Conservation (phyloP, 108 stramenopile species). For the Nitzschia palea region DNA sequence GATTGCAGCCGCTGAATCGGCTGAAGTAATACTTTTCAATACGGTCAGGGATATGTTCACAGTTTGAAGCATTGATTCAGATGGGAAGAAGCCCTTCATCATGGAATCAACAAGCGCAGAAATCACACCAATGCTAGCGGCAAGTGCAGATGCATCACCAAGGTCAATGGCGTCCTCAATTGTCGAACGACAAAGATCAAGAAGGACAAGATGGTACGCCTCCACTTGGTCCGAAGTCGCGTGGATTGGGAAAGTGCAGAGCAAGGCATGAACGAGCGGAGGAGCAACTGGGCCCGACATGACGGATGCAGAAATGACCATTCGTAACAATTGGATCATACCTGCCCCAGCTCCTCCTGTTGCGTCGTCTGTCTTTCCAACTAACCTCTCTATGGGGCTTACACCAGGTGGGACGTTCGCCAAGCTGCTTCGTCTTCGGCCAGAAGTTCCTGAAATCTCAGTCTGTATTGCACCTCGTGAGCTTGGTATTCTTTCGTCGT, state of each 20-base stretch:
- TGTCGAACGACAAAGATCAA: slow-evolving; percentile 66
- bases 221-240: slow-evolving; percentile 79
- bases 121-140: slow-evolving; percentile 75
- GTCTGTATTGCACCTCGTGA: slow-evolving; percentile 39
- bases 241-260: slow-evolving; percentile 81
- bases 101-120: slow-evolving; percentile 78
- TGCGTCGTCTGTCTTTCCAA: slow-evolving; percentile 48
- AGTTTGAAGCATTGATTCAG: slow-evolving; percentile 59
- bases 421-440: slow-evolving; percentile 34
- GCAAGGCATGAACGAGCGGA: slow-evolving; percentile 65
- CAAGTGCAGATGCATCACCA: slow-evolving; percentile 73
- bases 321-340: slow-evolving; percentile 73
- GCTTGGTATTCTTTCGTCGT: slow-evolving; percentile 74
- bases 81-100: slow-evolving; percentile 78
- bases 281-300: slow-evolving; percentile 70
- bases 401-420: slow-evolving; percentile 21
- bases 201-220: slow-evolving; percentile 76
- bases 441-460: slow-evolving; percentile 9
- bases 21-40: slow-evolving; percentile 56
- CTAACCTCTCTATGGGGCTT: slow-evolving; percentile 61
- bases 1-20: slow-evolving; percentile 54
- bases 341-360: slow-evolving; percentile 52
- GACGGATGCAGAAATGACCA: slow-evolving; percentile 68
- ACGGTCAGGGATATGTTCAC: slow-evolving; percentile 54
- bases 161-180: slow-evolving; percentile 75